Percentiles rank a stretch among this genome's conserved stretches.
These are phyloP conservation scores for Solanum habrochaites DNA, from an alignment of 257 asterid genomes.

Conservation along the genomic window DNA sequence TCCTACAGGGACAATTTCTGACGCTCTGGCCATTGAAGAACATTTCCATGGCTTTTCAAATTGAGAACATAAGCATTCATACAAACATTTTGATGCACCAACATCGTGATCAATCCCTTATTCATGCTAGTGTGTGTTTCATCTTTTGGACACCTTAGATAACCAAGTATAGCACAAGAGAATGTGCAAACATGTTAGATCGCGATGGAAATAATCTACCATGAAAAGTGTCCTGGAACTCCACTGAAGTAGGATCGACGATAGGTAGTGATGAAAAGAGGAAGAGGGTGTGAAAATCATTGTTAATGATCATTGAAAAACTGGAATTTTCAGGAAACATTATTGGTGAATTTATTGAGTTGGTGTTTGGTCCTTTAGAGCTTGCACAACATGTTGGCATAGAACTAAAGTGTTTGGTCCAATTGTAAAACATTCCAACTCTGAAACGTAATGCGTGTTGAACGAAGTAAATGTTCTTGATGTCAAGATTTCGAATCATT, in stretches of 20 bases:
- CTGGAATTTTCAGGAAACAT: slow-evolving; percentile 12
- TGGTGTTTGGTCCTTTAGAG: background rate
- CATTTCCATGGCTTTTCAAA: slow-evolving; percentile 6
- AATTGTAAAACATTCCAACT: slow-evolving; percentile 20
- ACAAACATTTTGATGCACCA: background rate
- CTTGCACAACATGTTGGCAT: slow-evolving; percentile 6
- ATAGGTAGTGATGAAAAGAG: slow-evolving; percentile 9
- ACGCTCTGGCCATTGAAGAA: slow-evolving; percentile 20
- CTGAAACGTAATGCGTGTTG: background rate
- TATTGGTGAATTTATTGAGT: background rate
- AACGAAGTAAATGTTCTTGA: background rate
- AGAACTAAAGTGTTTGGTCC: slow-evolving; percentile 18
- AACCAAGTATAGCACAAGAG: slow-evolving; percentile 24
- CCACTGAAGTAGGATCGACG: slow-evolving; percentile 8
- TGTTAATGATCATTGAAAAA: slow-evolving; percentile 24
- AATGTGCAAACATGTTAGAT: background rate
- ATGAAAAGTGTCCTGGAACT: slow-evolving; percentile 24
- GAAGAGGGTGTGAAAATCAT: slow-evolving; percentile 35
- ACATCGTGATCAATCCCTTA: slow-evolving; percentile 8
- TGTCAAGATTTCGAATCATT: background rate
- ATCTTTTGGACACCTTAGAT: slow-evolving; percentile 10
- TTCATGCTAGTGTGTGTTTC: slow-evolving; percentile 2
- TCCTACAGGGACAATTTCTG: slow-evolving; percentile 6
- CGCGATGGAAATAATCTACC: slow-evolving; percentile 7
- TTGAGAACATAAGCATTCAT: slow-evolving; percentile 13